These are phyloP conservation scores for Hyaloperonospora arabidopsidis DNA, from an alignment of 352 stramenopile species.

Conservation along the genomic window DNA sequence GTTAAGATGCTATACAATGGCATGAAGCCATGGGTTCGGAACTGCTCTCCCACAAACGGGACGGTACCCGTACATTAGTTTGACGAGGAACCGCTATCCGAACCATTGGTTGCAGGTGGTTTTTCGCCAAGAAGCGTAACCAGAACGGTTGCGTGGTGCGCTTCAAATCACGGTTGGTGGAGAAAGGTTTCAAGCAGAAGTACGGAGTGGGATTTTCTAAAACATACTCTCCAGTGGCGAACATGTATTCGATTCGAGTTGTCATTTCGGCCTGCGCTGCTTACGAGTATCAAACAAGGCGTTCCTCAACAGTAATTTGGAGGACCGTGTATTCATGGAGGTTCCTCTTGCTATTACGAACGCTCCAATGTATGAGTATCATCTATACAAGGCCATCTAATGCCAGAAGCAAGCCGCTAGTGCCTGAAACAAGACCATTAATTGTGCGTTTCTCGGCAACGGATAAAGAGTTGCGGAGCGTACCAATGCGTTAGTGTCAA, in stretches of 20 bases:
- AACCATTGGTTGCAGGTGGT: background rate
- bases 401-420: slow-evolving; percentile 19
- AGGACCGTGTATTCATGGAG: slow-evolving; percentile 12
- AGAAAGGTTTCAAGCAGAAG: background rate
- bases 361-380: background rate
- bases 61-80: background rate
- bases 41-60: background rate
- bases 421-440: slow-evolving; percentile 16
- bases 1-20: background rate
- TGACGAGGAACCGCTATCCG: background rate
- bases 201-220: slow-evolving; percentile 1
- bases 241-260: slow-evolving; percentile 32
- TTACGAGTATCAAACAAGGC: slow-evolving; percentile 10
- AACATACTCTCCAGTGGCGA: slow-evolving; percentile 21
- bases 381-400: slow-evolving; percentile 17
- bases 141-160: background rate
- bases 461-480: slow-evolving; percentile 6
- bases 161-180: background rate
- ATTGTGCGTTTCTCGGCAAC: slow-evolving; percentile 2
- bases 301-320: slow-evolving; percentile 21
- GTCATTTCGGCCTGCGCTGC: slow-evolving; percentile 8
- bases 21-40: background rate
- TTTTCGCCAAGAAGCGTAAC: slow-evolving; percentile 2
- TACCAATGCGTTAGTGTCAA: slow-evolving; percentile 18
- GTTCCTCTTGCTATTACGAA: background rate